Base-by-base conservation (phyloP, 176 grass and related monocot species). In the Miscanthus lutarioriparius region DNA sequence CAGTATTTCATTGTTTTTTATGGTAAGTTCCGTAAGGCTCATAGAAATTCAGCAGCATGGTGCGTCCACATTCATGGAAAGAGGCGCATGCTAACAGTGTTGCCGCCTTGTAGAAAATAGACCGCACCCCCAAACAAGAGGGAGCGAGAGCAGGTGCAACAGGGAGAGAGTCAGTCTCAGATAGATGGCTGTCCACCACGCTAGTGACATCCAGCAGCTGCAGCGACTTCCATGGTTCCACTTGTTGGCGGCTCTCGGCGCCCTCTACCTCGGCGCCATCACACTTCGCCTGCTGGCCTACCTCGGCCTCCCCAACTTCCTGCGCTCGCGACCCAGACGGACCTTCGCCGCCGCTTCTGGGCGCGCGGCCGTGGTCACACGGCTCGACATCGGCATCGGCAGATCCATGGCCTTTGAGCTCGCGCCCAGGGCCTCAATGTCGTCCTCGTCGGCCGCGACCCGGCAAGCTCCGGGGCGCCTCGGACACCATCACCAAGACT, bases 361-460 rank as follows among this genome's bases (percentile, higher is more conserved):
- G 87, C 56, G 26, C 72, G 10, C 87, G 87, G 91, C 87, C 19
- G 7, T 90, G 27, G 81, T 92, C 30, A 87, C 86, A 15, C n/a
- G 86, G 86, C 4, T 64, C 92, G 28, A 94, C 89, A 30, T 84
- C 82, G 92, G 92, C 69, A 84, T 94, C 43, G 89, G 92, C 26
- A 77, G 61, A 7, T 82, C 89, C 32, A 35, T 91, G 48, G 86
- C 89, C 2, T 40, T 91, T 14, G 77, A 89, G 56, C 79, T 94
- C 48, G 92, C 92, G 6, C 66, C n/a, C 12, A 4, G 0, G 88
- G 89, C 43, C 69, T 94, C 63, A 71, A 86, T 80, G n/a, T n/a
- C n/a, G n/a, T n/a, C n/a, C n/a, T n/a, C n/a, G n/a, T n/a, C n/a
- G n/a, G n/a, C n/a, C n/a, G n/a, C n/a, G n/a, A n/a, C n/a, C n/a